These are phyloP conservation scores for Coelastrella sp. DNA, from an alignment of 139 green algal species.

Conservation along the genomic window DNA sequence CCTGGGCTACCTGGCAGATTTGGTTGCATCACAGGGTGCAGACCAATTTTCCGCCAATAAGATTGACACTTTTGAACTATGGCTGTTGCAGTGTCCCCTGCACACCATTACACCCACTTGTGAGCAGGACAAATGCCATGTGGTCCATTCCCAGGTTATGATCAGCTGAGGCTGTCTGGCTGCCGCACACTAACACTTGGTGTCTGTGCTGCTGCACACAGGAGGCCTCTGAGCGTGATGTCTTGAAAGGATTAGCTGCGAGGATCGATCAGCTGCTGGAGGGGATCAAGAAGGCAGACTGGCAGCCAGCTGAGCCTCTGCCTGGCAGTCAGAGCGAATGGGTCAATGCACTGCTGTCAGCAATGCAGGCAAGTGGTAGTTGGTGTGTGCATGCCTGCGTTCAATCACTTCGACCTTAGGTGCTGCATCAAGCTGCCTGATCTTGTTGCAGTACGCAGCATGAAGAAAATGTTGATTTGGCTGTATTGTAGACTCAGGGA, in stretches of 20 bases:
- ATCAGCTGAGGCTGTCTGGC: not conserved
- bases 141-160: not conserved
- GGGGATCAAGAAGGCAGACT: constrained; percentile 49
- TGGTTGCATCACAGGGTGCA: not conserved
- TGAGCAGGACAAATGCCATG: too few relatives aligned
- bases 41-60: too few relatives aligned
- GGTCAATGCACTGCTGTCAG: constrained; percentile 64
- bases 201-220: constrained; percentile 31
- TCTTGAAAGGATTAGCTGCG: constrained; percentile 51
- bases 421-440: too few relatives aligned
- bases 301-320: constrained; percentile 60
- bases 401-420: too few relatives aligned
- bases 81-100: too few relatives aligned
- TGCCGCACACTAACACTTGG: not conserved
- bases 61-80: too few relatives aligned
- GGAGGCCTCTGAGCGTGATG: constrained; percentile 54
- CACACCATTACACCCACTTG: too few relatives aligned
- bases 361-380: constrained; percentile 58
- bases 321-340: constrained; percentile 39
- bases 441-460: not conserved
- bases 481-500: not conserved
- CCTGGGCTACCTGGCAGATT: not conserved
- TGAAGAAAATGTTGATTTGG: not conserved
- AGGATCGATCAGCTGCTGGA: constrained; percentile 56
- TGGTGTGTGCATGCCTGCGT: not conserved